Base-by-base conservation (phyloP, 192 early-diverging fungal genomes). In the Backusella macrospora region DNA sequence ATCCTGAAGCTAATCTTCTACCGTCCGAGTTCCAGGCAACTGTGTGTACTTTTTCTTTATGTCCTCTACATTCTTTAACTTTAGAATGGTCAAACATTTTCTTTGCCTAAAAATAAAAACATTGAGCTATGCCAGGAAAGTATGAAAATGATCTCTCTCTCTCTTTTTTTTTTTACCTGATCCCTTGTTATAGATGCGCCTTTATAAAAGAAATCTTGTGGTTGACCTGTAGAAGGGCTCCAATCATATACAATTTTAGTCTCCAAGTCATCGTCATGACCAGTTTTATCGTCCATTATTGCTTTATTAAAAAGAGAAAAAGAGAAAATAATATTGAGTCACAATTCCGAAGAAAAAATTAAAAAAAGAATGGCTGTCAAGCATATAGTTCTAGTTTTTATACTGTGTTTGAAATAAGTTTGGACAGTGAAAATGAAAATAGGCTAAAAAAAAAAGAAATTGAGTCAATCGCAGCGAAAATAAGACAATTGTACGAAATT, bases 21-120 rank as follows among this genome's bases (percentile, higher is more conserved):
- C 92, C 92, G 72, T 92, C 89, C 59, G 81, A 84, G 67, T 90
- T 93, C 92, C 92, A 93, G 1, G 87, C 91, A 0, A 93, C 91
- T 8, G 92, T 90, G 43, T 90, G 89, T 6, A 92, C 90, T 34
- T 87, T 88, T 62, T 80, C 65, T 47, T 79, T 80, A 49, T 88
- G 87, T 13, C 84, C 86, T 75, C 77, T 81, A 75, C 82, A 87
- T 67, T 86, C 87, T 47, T 80, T 83, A 38, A 78, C 82, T 59
- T 84, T 85, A 34, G 78, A 74, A 23, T 62, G 12, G 6, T 80
- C 70, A 72, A 87, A 83, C 64, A 76, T 73, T 42, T 74, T 65
- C n/a, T 76, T 81, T 4, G 79, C 81, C 85, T 86, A 77, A 55
- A 18, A n/a, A n/a, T 15, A 42, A 46, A 23, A 6, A 21, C 23